These are phyloP conservation scores for Hypoxylon sp. DNA, from an alignment of 2,329 filamentous ascomycete genomes.

Conservation along the genomic window DNA sequence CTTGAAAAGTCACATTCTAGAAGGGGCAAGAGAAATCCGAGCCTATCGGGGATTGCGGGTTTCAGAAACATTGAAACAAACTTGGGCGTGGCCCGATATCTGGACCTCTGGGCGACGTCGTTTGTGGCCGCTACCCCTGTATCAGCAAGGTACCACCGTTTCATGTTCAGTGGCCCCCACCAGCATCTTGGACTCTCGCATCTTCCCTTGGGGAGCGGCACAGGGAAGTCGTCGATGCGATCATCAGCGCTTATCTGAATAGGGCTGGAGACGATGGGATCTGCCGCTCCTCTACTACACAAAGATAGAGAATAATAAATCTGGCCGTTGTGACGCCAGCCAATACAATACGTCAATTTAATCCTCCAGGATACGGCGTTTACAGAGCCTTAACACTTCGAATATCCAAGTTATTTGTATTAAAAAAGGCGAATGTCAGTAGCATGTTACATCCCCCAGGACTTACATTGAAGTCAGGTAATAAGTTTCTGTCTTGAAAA, in stretches of 20 bases:
- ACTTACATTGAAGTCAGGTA: not conserved
- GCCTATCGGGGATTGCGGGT: conserved; percentile 27
- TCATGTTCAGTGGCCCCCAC: conserved; percentile 34
- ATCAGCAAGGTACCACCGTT: conserved; percentile 31
- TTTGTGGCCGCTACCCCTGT: conserved; percentile 26
- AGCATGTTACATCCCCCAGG: not conserved
- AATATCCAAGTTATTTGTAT: conserved; percentile 4
- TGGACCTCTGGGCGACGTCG: conserved; percentile 6
- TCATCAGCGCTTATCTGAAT: conserved; percentile 33
- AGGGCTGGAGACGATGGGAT: conserved; percentile 19
- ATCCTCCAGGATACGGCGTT: not conserved
- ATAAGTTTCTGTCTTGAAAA: conserved; percentile 26
- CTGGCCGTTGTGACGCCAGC: conserved; percentile 5
- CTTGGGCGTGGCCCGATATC: conserved; percentile 24
- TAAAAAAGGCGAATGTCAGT: not conserved
- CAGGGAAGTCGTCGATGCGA: conserved; percentile 35
- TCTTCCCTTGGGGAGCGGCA: conserved; percentile 20
- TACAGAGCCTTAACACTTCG: not conserved
- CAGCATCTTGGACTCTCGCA: conserved; percentile 23
- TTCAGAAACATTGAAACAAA: conserved; percentile 40
- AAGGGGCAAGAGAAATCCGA: conserved; percentile 27
- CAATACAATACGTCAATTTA: not conserved
- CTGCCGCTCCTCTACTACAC: conserved; percentile 18
- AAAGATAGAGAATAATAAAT: conserved; percentile 15
- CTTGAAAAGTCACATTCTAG: conserved; percentile 9